A percentile compares a stretch with the other conserved stretches of the same genome.
phyloP scores from a whole-genome alignment of 345 rosid species.

The Alliaria petiolata region DNA sequence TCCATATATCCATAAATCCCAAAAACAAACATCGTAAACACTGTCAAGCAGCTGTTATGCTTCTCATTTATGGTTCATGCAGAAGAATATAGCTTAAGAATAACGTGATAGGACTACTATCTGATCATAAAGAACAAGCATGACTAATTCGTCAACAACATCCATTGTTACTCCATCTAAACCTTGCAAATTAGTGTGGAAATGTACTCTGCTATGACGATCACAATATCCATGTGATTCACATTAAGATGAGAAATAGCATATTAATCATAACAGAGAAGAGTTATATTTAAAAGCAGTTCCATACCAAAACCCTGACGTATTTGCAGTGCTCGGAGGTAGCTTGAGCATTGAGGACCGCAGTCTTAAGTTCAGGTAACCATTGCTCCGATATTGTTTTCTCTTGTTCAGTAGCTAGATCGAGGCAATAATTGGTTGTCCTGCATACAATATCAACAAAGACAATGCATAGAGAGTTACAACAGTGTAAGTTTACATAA shows the following conservation, averaged over 20 bases:
- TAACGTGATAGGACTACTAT: no score
- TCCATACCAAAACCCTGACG: slow-evolving; percentile 78
- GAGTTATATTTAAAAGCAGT: neutral
- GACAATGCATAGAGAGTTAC: slow-evolving; percentile 1
- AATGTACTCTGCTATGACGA: neutral
- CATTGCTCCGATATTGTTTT: slow-evolving; percentile 64
- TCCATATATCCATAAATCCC: no score
- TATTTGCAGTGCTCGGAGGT: slow-evolving; percentile 74
- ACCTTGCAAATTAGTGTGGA: neutral
- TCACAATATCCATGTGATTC: no score
- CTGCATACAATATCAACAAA: slow-evolving; percentile 34
- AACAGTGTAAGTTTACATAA: neutral
- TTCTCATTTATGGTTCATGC: neutral
- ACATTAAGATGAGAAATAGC: neutral
- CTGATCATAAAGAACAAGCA: neutral
- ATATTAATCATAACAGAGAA: neutral
- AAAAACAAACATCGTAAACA: no score
- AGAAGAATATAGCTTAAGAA: neutral
- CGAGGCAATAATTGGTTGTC: slow-evolving; percentile 73
- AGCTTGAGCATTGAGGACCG: slow-evolving; percentile 64
- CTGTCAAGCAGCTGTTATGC: neutral
- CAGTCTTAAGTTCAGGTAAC: slow-evolving; percentile 82
- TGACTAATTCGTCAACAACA: neutral
- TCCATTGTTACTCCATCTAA: neutral
- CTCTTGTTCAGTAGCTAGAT: slow-evolving; percentile 85